Evolutionary conservation across 768 basidiomycete genomes (phyloP), one percentile per base, ranked within the genome.

Genomic region (Collybiopsis luxurians): DNA sequence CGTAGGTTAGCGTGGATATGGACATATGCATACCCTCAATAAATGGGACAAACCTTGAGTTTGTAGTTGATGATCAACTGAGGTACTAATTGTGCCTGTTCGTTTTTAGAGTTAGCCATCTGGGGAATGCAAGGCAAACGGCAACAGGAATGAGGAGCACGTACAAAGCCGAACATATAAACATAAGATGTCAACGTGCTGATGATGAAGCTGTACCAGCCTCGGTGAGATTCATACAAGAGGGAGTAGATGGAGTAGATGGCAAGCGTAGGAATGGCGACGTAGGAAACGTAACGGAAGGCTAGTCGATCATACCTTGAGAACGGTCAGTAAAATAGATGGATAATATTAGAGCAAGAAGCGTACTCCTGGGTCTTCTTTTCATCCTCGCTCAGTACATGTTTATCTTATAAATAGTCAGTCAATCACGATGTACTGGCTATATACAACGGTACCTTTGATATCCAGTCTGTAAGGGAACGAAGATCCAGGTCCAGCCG

Each of bases 11-110:
- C 21, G 45, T 26, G 46, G 61, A 62, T 39, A 15, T 55, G 49
- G 31, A 59, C 15, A 19, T 56, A 43, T 55, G 50, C 38, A 27
- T 59, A 55, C 30, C 34, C 11, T 23, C 17, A n/a, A 19, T 57
- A n/a, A 40, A 58, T 58, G 55, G n/a, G 51, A 66, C 73, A 59
- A 62, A 89, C 87, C 89, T 95, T 95, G 58, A 98, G 81, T 72
- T 96, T 96, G 75, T 95, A 97, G 75, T 97, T 97, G 78, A 98
- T 95, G 66, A 98, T 96, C 56, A 94, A 73, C 69, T 92, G 90
- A 34, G 89, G 90, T 48, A 92, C 75, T 30, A 94, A 80, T 78
- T 94, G 92, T 48, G 89, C 91, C 90, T 92, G 66, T 44, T 30
- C 64, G 31, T 30, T 40, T 60, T 47, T 53, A 57, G 34, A 49